phyloP scores from a whole-genome alignment of 2,329 filamentous ascomycete genomes.

The Cladosporium sp. region DNA sequence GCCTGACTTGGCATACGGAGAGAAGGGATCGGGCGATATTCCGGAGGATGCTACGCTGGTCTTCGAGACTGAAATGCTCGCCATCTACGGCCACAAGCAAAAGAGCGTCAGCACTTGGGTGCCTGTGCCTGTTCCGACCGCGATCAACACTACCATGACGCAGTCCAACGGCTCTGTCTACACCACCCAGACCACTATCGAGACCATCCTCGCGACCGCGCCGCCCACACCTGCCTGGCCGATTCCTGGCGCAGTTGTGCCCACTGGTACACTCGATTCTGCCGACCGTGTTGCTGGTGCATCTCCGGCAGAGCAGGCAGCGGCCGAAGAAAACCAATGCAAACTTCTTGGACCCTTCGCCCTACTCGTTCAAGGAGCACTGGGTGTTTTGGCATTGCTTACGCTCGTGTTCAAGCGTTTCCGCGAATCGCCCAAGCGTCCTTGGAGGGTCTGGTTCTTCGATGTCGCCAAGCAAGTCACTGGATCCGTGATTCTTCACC shows the following conservation, averaged over 20 bases:
- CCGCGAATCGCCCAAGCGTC: constrained; percentile 85
- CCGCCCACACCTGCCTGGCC: constrained; percentile 17
- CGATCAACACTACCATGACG: constrained; percentile 6
- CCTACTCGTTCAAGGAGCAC: constrained; percentile 79
- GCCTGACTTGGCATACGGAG: constrained; percentile 76
- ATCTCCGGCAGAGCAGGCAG: constrained; percentile 41
- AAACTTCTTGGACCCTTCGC: constrained; percentile 86
- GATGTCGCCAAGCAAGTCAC: constrained; percentile 97
- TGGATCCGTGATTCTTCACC: constrained; percentile 83
- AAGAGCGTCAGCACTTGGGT: constrained; percentile 9
- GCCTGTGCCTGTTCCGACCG: not conserved
- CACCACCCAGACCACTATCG: not conserved
- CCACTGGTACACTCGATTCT: not conserved
- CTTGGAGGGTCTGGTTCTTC: constrained; percentile 95
- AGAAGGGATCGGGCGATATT: constrained; percentile 75
- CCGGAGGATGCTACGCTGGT: constrained; percentile 78
- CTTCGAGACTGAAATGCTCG: constrained; percentile 87
- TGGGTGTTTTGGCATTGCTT: constrained; percentile 76
- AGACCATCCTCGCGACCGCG: constrained; percentile 23
- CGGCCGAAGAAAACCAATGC: constrained; percentile 55
- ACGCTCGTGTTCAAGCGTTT: constrained; percentile 91
- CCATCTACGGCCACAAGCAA: constrained; percentile 66
- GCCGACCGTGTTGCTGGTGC: constrained; percentile 17
- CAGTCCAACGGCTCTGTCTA: constrained; percentile 6
- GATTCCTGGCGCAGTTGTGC: not conserved